Conservation (phyloP, 1,139 yeast genomes). For the Sugiyamaella novakii region DNA sequence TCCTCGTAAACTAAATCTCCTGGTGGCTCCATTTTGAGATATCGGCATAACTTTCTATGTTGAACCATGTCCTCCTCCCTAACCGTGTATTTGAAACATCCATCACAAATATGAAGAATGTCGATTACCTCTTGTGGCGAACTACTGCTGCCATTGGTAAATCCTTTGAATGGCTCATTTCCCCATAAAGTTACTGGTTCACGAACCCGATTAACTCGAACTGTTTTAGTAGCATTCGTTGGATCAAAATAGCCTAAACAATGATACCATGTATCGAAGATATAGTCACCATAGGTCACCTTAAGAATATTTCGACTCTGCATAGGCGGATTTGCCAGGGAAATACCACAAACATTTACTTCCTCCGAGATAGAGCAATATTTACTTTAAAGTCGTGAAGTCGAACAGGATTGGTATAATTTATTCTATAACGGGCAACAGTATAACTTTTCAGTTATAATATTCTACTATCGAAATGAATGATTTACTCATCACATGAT, state of each 20-base stretch:
- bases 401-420: no score
- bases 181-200: slow-evolving; percentile 22
- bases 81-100: slow-evolving; percentile 79
- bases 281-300: slow-evolving; percentile 65
- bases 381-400: no score
- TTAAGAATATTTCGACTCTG: slow-evolving; percentile 57
- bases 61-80: slow-evolving; percentile 37
- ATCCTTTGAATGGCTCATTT: slow-evolving; percentile 17
- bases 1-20: slow-evolving; percentile 75
- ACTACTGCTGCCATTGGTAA: slow-evolving; percentile 11
- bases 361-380: no score
- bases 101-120: slow-evolving; percentile 69
- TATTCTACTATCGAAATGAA: no score
- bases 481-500: no score
- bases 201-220: slow-evolving; percentile 23
- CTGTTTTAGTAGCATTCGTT: slow-evolving; percentile 14
- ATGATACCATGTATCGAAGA: slow-evolving; percentile 83
- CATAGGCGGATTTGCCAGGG: slow-evolving; percentile 12
- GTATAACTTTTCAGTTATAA: no score
- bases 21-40: slow-evolving; percentile 47
- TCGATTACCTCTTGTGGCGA: slow-evolving; percentile 47
- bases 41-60: slow-evolving; percentile 50
- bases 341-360: slow-evolving; percentile 3
- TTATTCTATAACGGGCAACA: no score
- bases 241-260: slow-evolving; percentile 68